Evolutionary conservation across 176 grass and related monocot genomes (phyloP), one percentile per base, ranked within the genome.

Genomic region (Elymus sibiricus): DNA sequence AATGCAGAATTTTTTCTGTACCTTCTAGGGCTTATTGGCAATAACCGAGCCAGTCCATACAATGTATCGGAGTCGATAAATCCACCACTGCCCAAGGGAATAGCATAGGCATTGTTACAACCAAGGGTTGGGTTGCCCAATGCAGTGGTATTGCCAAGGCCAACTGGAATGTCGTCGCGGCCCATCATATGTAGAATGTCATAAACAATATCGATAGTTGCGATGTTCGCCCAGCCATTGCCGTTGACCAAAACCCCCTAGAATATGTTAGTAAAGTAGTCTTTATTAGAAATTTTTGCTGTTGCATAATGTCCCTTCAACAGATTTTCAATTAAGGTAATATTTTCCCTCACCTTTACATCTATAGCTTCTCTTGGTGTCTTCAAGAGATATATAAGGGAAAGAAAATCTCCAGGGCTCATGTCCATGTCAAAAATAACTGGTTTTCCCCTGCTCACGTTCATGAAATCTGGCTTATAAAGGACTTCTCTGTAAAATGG

Each of bases 101-200:
- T 92, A 5, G 88, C 94, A 63, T 91, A 94, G 27, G 85, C 84
- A 77, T 94, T 95, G 53, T 85, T 78, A 64, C 97, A 98, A 29
- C 97, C 94, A 76, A 94, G 82, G 11, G 27, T 83, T 40, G 90
- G 82, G 13, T 59, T 86, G 25, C 88, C 92, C 59, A 92, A 25
- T 70, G 92, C 94, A 59, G 86, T 92, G 32, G 90, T 13, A 81
- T 85, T 91, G 29, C 97, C 97, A 10, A 88, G 86, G 11, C 94
- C 97, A 0, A 98, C 88, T 44, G 88, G 94, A 86, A 98, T 91
- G 82, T 98, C 92, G 5, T 98, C 94, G 0, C 94, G 92, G 46
- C 97, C 97, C 97, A 98, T 98, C 97, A 98, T 98, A 34, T 98
- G 96, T 7, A 98, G 88, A 7, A 98, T 60, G 32, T 98, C 97